Evolutionary conservation across 345 rosid genomes (phyloP), one percentile per base, ranked within the genome.

Genomic region (Lumnitzera racemosa): DNA sequence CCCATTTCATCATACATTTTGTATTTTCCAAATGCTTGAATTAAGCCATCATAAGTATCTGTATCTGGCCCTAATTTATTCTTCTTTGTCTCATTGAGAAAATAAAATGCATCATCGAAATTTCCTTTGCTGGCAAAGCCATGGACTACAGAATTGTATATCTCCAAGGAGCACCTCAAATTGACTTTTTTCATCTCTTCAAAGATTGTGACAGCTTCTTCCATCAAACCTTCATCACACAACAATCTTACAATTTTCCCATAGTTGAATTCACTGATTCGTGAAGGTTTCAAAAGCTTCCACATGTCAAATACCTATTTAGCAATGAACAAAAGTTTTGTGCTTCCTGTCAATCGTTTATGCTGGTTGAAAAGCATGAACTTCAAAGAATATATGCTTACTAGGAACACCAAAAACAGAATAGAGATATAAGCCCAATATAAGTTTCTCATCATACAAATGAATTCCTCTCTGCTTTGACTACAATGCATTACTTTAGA

Each of bases 271-370:
- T 76, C 83, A 65, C 47, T 85, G 58, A 73, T 67, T 64, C 89
- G 60, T 1, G 81, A 79, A 41, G 59, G 64, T 24, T 82, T 88
- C 24, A 72, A 54, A 15, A 52, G 61, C 80, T 74, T 84, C 90
- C 96, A 86, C 75, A 68, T 57, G 70, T 80, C 72, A 76, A 83
- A 85, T 16, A 86, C 81, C 90, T 88, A 72, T 20, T n/a, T 24
- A 56, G 16, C 17, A 36, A 36, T 15, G 31, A 59, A 47, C 41
- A 59, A 48, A 17, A 20, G 29, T 56, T 25, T 29, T 11, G 11
- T 56, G 29, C 46, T 11, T 27, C 10, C 11, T 5, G 43, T 36
- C 43, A 36, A 36, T 36, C 10, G 4, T 36, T 36, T 36, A 7
- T 36, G 43, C 7, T 36, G 11, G 43, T 36, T 9, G 43, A 36